phyloP scores from a whole-genome alignment of 2,329 filamentous ascomycete genomes.

The Emericellopsis cladophorae region DNA sequence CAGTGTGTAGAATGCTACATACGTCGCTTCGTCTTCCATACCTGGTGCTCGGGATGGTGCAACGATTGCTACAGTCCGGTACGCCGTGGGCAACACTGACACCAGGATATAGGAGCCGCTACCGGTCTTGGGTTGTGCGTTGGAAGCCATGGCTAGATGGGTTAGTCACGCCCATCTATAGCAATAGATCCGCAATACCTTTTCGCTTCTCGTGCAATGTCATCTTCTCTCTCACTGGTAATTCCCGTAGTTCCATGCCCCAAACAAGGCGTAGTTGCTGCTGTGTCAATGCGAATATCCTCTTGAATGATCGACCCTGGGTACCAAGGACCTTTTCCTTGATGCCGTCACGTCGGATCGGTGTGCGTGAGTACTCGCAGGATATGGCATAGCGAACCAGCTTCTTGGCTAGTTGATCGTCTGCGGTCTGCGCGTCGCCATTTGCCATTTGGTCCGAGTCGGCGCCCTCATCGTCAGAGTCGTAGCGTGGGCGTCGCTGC shows the following conservation, averaged over 20 bases:
- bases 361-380: constrained; percentile 49
- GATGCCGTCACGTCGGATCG: constrained; percentile 49
- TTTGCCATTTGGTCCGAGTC: constrained; percentile 24
- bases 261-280: constrained; percentile 56
- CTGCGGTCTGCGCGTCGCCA: constrained; percentile 21
- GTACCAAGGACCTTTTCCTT: constrained; percentile 62
- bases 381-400: constrained; percentile 56
- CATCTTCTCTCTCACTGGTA: constrained; percentile 70
- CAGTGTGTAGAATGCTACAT: constrained; percentile 69
- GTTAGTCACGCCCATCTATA: constrained; percentile 4
- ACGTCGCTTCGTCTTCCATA: constrained; percentile 59
- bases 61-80: constrained; percentile 55
- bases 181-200: constrained; percentile 32
- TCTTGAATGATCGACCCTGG: constrained; percentile 57
- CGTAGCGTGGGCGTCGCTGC: constrained; percentile 15
- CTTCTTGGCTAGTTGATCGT: constrained; percentile 47
- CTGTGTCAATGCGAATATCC: constrained; percentile 69
- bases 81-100: constrained; percentile 56
- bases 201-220: constrained; percentile 67
- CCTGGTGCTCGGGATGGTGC: constrained; percentile 55
- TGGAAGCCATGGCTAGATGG: constrained; percentile 25
- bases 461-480: constrained; percentile 16
- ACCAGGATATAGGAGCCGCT: constrained; percentile 68
- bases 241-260: constrained; percentile 85
- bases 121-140: constrained; percentile 37